These are phyloP conservation scores for Ceratonia siliqua DNA, from an alignment of 306 rosid species.

Conservation along the genomic window DNA sequence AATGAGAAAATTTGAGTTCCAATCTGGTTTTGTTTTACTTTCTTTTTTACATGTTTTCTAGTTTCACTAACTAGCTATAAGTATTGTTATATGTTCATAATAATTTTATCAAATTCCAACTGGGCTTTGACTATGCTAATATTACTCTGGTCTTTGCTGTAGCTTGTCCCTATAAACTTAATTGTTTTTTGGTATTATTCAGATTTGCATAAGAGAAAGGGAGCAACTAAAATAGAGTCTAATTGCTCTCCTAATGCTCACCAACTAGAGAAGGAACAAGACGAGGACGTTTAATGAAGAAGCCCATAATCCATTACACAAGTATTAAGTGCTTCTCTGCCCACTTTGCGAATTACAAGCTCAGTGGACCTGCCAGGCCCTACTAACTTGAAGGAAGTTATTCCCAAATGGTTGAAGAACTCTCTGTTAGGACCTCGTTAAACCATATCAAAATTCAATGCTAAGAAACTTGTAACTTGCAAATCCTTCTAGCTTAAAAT, in stretches of 20 bases:
- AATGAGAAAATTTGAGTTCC: constrained; percentile 10
- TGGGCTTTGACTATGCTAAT: too few species aligned
- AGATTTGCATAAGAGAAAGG: neutral
- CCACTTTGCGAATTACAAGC: neutral
- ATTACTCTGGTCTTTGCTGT: too few species aligned
- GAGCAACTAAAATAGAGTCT: neutral
- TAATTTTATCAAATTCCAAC: neutral
- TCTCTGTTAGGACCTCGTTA: neutral
- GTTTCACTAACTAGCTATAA: neutral
- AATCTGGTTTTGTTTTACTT: neutral
- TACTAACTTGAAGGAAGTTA: neutral
- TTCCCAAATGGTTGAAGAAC: neutral
- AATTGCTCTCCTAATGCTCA: neutral
- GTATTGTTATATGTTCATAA: neutral
- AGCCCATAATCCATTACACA: neutral
- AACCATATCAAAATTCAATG: neutral
- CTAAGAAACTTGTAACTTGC: neutral
- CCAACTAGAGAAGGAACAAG: neutral
- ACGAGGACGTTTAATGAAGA: neutral
- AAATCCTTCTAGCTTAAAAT: neutral
- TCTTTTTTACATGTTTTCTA: neutral
- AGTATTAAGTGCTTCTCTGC: neutral
- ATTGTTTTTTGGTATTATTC: neutral
- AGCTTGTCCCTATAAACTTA: too few species aligned
- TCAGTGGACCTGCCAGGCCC: neutral